phyloP scores from a whole-genome alignment of 2,329 filamentous ascomycete genomes.

The Periconia sp. region DNA sequence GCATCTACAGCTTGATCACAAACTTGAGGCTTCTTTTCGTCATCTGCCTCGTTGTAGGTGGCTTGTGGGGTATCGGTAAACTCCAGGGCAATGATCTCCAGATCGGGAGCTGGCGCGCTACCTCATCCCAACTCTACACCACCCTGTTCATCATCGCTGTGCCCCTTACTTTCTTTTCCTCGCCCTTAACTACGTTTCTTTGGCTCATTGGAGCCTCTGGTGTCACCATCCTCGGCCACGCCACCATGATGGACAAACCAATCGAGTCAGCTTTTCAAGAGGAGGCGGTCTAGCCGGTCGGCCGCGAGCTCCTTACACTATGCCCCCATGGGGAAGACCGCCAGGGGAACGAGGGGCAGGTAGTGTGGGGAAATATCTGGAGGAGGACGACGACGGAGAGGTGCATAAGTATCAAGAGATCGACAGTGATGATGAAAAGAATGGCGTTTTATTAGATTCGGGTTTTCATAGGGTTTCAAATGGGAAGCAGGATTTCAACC shows the following conservation, averaged over 20 bases:
- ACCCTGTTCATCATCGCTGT: slow-evolving; percentile 79
- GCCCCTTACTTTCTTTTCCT: slow-evolving; percentile 81
- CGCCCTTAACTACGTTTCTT: slow-evolving; percentile 79
- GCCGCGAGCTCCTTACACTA: slow-evolving; percentile 93
- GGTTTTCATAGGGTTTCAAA: slow-evolving; percentile 35
- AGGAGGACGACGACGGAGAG: slow-evolving; percentile 42
- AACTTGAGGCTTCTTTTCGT: slow-evolving; percentile 87
- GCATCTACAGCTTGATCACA: slow-evolving; percentile 90
- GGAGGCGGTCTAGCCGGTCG: slow-evolving; percentile 99
- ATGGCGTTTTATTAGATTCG: slow-evolving; percentile 47
- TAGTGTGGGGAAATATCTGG: slow-evolving; percentile 54
- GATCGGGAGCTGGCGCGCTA: slow-evolving; percentile 78
- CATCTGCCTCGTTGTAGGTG: slow-evolving; percentile 81
- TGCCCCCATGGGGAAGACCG: slow-evolving; percentile 99
- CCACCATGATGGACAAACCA: slow-evolving; percentile 93
- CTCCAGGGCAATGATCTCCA: slow-evolving; percentile 87
- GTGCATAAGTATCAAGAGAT: slow-evolving; percentile 67
- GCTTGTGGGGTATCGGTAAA: slow-evolving; percentile 90
- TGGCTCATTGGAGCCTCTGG: slow-evolving; percentile 97
- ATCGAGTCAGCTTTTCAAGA: slow-evolving; percentile 99
- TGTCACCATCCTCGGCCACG: slow-evolving; percentile 92
- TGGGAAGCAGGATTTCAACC: slow-evolving; percentile 37
- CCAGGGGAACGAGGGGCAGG: slow-evolving; percentile 69
- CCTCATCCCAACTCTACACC: slow-evolving; percentile 92
- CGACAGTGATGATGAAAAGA: slow-evolving; percentile 55